phyloP scores from a whole-genome alignment of 306 rosid species.

The Sicyos edulis region DNA sequence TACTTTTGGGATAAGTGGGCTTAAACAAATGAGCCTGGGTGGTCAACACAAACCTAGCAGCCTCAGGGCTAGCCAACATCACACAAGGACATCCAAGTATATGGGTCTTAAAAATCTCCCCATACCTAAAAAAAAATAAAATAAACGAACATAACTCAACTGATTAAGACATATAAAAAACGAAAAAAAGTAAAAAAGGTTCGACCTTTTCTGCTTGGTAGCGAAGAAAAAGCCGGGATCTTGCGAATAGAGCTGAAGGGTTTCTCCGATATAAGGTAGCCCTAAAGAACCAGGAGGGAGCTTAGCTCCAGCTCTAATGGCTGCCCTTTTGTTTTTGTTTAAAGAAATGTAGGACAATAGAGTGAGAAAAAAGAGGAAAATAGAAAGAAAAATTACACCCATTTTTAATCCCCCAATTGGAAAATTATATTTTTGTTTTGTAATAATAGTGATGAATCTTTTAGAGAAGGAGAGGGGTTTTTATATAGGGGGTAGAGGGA shows the following conservation, averaged over 20 bases:
- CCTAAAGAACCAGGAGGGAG: slow-evolving; percentile 98
- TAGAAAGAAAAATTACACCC: slow-evolving; percentile 33
- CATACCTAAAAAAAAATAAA: slow-evolving; percentile 42
- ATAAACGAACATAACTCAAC: neutral
- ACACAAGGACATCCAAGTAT: slow-evolving; percentile 75
- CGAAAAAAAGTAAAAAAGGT: neutral
- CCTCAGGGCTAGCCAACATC: slow-evolving; percentile 87
- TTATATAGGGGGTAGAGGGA: slow-evolving; percentile 13
- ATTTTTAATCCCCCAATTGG: slow-evolving; percentile 21
- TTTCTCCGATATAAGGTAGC: slow-evolving; percentile 87
- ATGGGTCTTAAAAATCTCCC: slow-evolving; percentile 81
- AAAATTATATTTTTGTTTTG: neutral
- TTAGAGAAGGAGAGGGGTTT: neutral
- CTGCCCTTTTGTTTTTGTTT: slow-evolving; percentile 20
- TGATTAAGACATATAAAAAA: no score
- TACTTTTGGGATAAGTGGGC: slow-evolving; percentile 85
- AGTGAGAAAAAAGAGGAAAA: slow-evolving; percentile 34
- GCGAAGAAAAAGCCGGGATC: slow-evolving; percentile 70
- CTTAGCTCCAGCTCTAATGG: slow-evolving; percentile 29
- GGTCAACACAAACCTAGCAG: slow-evolving; percentile 63
- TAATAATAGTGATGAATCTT: neutral
- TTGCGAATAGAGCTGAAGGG: slow-evolving; percentile 76
- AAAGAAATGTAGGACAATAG: slow-evolving; percentile 29
- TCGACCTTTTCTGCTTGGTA: slow-evolving; percentile 66
- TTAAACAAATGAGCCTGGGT: slow-evolving; percentile 77